Conservation (phyloP, 1,284 basidiomycete species). For the Meira miltonrushii region DNA sequence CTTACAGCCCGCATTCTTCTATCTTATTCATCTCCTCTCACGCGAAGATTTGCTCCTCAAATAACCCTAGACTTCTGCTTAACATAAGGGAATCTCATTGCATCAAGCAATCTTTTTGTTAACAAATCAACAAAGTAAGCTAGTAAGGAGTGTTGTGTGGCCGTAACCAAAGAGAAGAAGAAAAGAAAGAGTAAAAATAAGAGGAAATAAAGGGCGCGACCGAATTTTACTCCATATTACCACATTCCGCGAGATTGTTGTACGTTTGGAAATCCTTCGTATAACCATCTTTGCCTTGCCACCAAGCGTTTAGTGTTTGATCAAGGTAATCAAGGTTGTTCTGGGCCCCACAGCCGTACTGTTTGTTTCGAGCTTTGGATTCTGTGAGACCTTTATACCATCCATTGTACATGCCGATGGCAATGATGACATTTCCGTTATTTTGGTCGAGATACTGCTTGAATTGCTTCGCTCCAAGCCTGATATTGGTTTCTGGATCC, state of each 20-base stretch:
- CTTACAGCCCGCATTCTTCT: too few species aligned
- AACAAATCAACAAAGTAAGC: too few species aligned
- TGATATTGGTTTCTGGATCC: constrained; percentile 31
- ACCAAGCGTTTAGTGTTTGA: constrained; percentile 35
- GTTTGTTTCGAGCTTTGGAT: constrained; percentile 21
- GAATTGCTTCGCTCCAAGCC: constrained; percentile 32
- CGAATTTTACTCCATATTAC: neutral
- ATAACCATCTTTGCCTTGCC: constrained; percentile 23
- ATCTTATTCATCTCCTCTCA: too few species aligned
- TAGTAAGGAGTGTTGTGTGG: too few species aligned
- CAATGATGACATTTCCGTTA: constrained; percentile 25
- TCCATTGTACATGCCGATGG: constrained; percentile 36
- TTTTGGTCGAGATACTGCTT: constrained; percentile 20
- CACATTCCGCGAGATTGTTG: neutral
- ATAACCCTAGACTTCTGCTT: too few species aligned
- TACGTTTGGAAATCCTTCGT: neutral
- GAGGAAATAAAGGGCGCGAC: neutral
- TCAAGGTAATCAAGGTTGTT: constrained; percentile 38
- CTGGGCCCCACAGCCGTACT: constrained; percentile 26
- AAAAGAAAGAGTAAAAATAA: neutral
- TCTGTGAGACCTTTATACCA: constrained; percentile 30
- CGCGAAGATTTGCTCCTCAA: too few species aligned
- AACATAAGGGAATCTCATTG: too few species aligned
- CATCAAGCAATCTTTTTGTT: too few species aligned
- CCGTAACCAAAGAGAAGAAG: too few species aligned